Percentiles rank a stretch among this genome's conserved stretches.
Conservation (phyloP, 1,284 basidiomycete species). For the Takashimella tepidaria region DNA sequence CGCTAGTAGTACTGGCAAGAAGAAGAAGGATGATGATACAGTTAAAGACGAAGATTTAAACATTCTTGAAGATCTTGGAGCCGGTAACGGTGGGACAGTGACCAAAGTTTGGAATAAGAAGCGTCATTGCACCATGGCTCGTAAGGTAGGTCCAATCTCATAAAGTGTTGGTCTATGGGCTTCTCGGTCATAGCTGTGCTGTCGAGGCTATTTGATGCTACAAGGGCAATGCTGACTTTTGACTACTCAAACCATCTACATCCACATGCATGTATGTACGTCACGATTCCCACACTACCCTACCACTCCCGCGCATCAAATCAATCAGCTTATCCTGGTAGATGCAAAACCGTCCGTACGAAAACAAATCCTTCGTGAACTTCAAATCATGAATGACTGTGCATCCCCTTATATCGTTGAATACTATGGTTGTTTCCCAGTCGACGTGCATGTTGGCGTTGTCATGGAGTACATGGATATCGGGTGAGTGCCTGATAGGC, state of each 20-base stretch:
- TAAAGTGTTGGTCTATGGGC: no score
- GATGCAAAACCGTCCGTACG: conserved; percentile 96
- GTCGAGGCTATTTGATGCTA: no score
- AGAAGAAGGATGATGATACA: conserved; percentile 65
- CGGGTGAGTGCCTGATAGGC: conserved; percentile 39
- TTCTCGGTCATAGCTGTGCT: no score
- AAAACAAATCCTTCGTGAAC: conserved; percentile 94
- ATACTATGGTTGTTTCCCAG: conserved; percentile 92
- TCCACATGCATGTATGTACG: no score
- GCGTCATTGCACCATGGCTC: conserved; percentile 84
- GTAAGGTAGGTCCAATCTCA: conserved; percentile 78
- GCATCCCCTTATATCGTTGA: conserved; percentile 88
- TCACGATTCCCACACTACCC: no score
- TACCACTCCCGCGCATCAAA: background rate
- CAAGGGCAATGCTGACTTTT: no score
- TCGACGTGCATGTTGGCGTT: conserved; percentile 96
- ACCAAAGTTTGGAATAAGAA: conserved; percentile 92
- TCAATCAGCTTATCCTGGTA: conserved; percentile 83
- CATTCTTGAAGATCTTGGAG: conserved; percentile 81
- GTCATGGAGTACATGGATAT: conserved; percentile 97
- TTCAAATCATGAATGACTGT: conserved; percentile 99
- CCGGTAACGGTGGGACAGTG: conserved; percentile 97
- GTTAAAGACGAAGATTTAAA: conserved; percentile 75
- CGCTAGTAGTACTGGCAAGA: conserved; percentile 23
- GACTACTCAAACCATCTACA: no score